Conservation (phyloP, 139 green algal species). For the Chlamydomonas sp. region DNA sequence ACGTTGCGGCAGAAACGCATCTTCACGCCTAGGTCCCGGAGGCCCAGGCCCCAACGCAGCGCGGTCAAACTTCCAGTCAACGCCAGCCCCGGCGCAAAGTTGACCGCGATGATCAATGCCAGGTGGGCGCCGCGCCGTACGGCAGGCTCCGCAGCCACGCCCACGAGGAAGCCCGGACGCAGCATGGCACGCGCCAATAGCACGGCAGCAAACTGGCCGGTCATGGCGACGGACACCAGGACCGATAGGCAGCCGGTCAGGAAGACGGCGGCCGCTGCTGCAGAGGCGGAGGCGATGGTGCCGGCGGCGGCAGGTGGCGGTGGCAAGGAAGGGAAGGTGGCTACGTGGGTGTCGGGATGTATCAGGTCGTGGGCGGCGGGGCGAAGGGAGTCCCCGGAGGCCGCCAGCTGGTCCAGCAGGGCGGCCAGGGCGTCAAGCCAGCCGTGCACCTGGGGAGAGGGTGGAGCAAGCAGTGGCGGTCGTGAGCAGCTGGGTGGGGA, state of each 20-base stretch:
- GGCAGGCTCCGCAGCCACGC: background rate
- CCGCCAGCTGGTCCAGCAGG: background rate
- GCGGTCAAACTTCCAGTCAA: conserved; percentile 16
- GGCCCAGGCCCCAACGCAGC: conserved; percentile 28
- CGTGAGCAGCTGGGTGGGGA: background rate
- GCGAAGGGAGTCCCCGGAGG: background rate
- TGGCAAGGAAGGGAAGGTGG: background rate
- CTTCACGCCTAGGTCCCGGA: conserved; percentile 2
- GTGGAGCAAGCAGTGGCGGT: background rate
- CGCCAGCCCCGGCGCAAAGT: conserved; percentile 11
- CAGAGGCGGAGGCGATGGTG: background rate
- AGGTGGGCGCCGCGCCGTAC: background rate
- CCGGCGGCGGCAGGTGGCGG: background rate
- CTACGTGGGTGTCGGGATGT: background rate
- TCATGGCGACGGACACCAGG: background rate
- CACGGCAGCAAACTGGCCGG: background rate
- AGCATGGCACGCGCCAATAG: conserved; percentile 14
- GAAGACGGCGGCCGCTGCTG: conserved; percentile 11
- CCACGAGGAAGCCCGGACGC: background rate
- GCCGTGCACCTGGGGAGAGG: conserved; percentile 14
- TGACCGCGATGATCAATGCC: background rate
- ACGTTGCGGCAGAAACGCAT: conserved; percentile 17
- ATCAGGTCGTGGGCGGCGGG: background rate
- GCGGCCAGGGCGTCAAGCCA: conserved; percentile 7
- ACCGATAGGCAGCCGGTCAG: background rate